Evolutionary conservation across 2,329 filamentous ascomycete genomes (phyloP).

Genomic region (Zasmidium citrigriseum): DNA sequence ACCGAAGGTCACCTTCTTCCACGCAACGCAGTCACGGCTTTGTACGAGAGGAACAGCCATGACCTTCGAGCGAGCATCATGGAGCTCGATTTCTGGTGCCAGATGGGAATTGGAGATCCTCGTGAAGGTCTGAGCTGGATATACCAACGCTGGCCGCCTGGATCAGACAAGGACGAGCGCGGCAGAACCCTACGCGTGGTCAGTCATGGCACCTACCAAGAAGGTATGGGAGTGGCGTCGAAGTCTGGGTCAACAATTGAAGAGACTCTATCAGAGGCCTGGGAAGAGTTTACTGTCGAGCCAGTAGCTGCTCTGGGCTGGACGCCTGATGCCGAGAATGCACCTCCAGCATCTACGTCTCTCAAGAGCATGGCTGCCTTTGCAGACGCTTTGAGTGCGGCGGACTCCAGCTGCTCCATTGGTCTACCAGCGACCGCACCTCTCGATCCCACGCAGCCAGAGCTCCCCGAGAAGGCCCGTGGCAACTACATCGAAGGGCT

Average conservation of each 20-base stretch:
- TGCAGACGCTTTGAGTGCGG: conserved; percentile 63
- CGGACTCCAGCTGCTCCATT: conserved; percentile 61
- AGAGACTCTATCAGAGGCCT: conserved; percentile 65
- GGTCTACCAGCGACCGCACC: conserved; percentile 43
- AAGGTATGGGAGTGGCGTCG: conserved; percentile 74
- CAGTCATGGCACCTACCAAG: conserved; percentile 75
- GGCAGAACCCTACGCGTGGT: conserved; percentile 73
- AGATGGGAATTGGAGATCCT: conserved; percentile 88
- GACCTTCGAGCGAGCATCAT: conserved; percentile 81
- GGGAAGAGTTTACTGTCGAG: conserved; percentile 65
- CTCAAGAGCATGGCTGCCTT: conserved; percentile 56
- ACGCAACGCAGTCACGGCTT: conserved; percentile 64
- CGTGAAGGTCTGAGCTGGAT: conserved; percentile 91
- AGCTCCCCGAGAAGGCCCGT: conserved; percentile 55
- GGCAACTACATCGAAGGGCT: conserved; percentile 57
- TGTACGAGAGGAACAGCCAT: conserved; percentile 68
- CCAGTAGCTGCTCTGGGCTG: conserved; percentile 39
- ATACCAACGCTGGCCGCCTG: conserved; percentile 72
- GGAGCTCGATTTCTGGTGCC: conserved; percentile 95
- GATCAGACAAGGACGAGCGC: conserved; percentile 66
- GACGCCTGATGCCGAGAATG: conserved; percentile 12
- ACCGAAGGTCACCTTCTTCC: conserved; percentile 82
- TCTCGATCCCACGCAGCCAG: conserved; percentile 66
- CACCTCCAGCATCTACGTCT: not conserved
- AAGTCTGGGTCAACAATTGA: conserved; percentile 52